phyloP scores from a whole-genome alignment of 495 filamentous ascomycete genomes.

The Oleoguttula mirabilis region DNA sequence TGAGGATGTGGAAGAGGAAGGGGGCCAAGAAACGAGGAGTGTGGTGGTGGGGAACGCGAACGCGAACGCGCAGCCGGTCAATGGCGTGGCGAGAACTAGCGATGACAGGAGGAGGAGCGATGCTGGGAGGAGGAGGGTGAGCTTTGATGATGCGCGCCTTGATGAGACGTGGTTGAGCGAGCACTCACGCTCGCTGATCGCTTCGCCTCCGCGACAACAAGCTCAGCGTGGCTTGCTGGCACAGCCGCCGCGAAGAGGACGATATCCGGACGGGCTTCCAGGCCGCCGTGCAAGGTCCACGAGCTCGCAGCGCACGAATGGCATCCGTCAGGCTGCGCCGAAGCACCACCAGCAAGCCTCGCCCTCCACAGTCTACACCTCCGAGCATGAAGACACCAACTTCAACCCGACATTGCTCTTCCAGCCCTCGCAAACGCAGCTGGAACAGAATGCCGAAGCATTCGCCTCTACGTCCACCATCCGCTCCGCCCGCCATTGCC shows the following conservation, averaged over 20 bases:
- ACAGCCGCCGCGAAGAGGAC: conserved; percentile 15
- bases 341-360: conserved; percentile 5
- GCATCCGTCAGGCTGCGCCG: neutral
- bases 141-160: conserved; percentile 29
- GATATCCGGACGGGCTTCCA: conserved; percentile 12
- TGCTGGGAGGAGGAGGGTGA: conserved; percentile 14
- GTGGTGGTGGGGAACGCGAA: neutral
- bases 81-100: neutral
- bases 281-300: conserved; percentile 12
- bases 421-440: conserved; percentile 42
- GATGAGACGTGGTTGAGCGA: conserved; percentile 25
- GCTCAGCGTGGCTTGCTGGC: conserved; percentile 1
- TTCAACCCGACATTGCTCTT: conserved; percentile 31
- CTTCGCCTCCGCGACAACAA: neutral
- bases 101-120: neutral
- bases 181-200: conserved; percentile 3
- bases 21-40: neutral
- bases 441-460: conserved; percentile 46
- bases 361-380: conserved; percentile 10
- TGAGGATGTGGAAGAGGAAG: too few species aligned
- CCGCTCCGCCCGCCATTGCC: conserved; percentile 35
- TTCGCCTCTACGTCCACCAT: conserved; percentile 44
- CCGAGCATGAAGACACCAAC: conserved; percentile 1
- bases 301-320: conserved; percentile 1
- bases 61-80: neutral